phyloP scores from a whole-genome alignment of 2,329 filamentous ascomycete genomes.

The Ophiostoma montium region DNA sequence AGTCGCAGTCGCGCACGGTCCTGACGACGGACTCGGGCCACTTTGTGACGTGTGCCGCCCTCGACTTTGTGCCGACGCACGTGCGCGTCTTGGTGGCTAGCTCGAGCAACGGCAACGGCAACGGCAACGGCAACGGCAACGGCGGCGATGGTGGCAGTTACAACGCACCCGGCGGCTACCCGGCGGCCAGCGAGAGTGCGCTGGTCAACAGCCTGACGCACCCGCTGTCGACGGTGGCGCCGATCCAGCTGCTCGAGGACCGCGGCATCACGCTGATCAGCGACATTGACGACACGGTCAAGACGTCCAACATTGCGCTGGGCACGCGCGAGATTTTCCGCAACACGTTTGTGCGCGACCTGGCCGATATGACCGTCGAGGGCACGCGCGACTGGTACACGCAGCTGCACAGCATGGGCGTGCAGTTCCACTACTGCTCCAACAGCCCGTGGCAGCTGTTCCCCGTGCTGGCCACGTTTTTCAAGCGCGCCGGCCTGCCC shows the following conservation, averaged over 20 bases:
- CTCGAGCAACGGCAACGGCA: constrained; percentile 2
- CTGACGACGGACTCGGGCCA: constrained; percentile 81
- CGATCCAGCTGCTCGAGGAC: constrained; percentile 63
- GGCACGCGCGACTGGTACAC: constrained; percentile 88
- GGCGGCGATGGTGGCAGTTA: background rate
- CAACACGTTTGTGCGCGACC: constrained; percentile 83
- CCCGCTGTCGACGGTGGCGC: constrained; percentile 64
- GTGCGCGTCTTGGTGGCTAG: constrained; percentile 67
- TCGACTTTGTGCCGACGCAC: constrained; percentile 85
- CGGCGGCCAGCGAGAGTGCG: constrained; percentile 1
- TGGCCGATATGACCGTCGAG: constrained; percentile 67
- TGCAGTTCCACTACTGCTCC: constrained; percentile 93
- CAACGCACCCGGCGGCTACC: background rate
- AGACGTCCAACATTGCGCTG: constrained; percentile 77
- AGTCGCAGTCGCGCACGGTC: constrained; percentile 72
- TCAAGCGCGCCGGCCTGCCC: constrained; percentile 66
- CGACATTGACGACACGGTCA: constrained; percentile 96
- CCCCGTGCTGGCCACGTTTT: constrained; percentile 75
- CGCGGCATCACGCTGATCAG: constrained; percentile 83
- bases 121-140: background rate
- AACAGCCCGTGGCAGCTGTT: constrained; percentile 98
- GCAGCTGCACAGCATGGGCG: constrained; percentile 61
- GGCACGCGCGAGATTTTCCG: constrained; percentile 91
- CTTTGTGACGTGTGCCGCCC: constrained; percentile 63
- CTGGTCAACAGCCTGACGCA: constrained; percentile 29